Evolutionary conservation across 441 rosid genomes (phyloP).

Genomic region (Sinapis alba): DNA sequence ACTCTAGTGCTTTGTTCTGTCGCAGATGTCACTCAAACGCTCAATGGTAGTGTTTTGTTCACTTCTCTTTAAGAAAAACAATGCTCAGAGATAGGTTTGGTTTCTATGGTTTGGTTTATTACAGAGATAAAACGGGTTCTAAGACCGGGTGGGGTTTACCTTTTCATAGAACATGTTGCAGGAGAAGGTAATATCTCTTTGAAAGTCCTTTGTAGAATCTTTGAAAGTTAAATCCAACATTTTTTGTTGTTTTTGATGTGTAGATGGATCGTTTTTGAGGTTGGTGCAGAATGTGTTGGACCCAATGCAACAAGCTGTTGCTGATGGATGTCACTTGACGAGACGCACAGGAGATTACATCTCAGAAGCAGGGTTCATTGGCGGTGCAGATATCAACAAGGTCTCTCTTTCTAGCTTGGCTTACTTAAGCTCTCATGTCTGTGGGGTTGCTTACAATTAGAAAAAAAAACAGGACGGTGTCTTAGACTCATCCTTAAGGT

Average conservation of each 20-base stretch:
- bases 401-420: conserved; percentile 48
- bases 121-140: conserved; percentile 83
- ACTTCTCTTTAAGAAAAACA: background rate
- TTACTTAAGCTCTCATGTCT: conserved; percentile 65
- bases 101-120: conserved; percentile 4
- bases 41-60: conserved; percentile 52
- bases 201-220: background rate
- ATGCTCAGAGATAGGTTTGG: background rate
- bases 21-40: conserved; percentile 57
- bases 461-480: background rate
- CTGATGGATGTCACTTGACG: conserved; percentile 85
- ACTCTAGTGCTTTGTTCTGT: conserved; percentile 92
- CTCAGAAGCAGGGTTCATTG: conserved; percentile 59
- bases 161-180: conserved; percentile 90
- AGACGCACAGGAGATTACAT: conserved; percentile 69
- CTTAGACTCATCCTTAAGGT: conserved; percentile 11
- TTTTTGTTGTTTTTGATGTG: conserved; percentile 9
- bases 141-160: conserved; percentile 76
- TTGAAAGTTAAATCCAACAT: background rate
- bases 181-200: conserved; percentile 57
- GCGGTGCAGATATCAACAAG: conserved; percentile 50
- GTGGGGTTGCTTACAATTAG: conserved; percentile 69
- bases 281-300: conserved; percentile 63
- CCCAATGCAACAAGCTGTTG: conserved; percentile 71
- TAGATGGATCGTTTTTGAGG: conserved; percentile 78